Evolutionary conservation across 805 yeast species (phyloP).

Genomic region (Teunomyces funiuensis): DNA sequence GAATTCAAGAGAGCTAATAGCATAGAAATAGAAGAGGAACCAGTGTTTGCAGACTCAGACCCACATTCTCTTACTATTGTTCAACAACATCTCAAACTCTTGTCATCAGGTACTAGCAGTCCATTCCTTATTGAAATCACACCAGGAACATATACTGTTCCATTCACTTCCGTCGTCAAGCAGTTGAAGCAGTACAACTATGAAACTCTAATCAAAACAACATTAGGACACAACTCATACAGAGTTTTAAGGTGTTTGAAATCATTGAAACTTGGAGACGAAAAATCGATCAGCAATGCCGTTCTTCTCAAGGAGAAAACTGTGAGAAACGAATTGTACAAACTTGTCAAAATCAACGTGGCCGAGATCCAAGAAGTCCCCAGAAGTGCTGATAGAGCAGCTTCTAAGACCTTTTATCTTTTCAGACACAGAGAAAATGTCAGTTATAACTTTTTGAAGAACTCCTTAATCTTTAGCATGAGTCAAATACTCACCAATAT

Average conservation of each 20-base stretch:
- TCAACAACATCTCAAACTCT: slow-evolving; percentile 67
- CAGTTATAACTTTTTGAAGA: slow-evolving; percentile 34
- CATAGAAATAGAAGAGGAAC: slow-evolving; percentile 7
- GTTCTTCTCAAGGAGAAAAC: slow-evolving; percentile 78
- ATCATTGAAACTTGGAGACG: slow-evolving; percentile 71
- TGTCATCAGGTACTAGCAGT: slow-evolving; percentile 49
- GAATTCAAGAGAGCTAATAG: slow-evolving; percentile 1
- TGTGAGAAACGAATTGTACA: slow-evolving; percentile 68
- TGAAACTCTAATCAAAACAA: slow-evolving; percentile 57
- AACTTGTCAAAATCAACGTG: slow-evolving; percentile 65
- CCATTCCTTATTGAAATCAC: slow-evolving; percentile 61
- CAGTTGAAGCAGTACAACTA: slow-evolving; percentile 48
- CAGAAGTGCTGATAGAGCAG: slow-evolving; percentile 86
- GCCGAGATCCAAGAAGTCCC: slow-evolving; percentile 94
- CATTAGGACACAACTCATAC: slow-evolving; percentile 65
- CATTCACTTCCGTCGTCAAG: slow-evolving; percentile 52
- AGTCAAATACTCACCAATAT: slow-evolving; percentile 51
- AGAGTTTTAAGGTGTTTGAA: slow-evolving; percentile 78
- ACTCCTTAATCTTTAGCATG: slow-evolving; percentile 52
- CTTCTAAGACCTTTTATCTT: slow-evolving; percentile 80
- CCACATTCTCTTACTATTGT: slow-evolving; percentile 37
- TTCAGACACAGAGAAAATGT: slow-evolving; percentile 60
- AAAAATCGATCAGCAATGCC: slow-evolving; percentile 71
- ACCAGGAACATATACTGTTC: slow-evolving; percentile 61
- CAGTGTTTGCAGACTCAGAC: slow-evolving; percentile 21